A percentile compares a stretch with the other conserved stretches of the same genome.
Evolutionary conservation across 1,139 yeast species (phyloP).

Genomic region (Pneumocystis wakefieldiae): DNA sequence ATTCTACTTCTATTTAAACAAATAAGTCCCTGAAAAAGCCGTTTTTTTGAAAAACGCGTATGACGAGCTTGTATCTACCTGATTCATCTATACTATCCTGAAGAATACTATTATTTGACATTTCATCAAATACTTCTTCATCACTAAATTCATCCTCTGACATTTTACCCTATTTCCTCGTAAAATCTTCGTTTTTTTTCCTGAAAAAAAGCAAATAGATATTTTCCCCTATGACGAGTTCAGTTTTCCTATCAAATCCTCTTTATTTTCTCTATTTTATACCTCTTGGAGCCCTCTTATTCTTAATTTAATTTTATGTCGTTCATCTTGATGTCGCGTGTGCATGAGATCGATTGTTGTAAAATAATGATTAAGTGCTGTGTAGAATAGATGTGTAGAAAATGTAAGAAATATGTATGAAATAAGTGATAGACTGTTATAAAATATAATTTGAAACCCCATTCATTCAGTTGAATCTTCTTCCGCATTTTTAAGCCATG

Average conservation of each 20-base stretch:
- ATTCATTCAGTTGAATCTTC: neutral
- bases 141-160: slow-evolving; percentile 1
- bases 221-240: neutral
- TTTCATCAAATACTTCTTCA: slow-evolving; percentile 2
- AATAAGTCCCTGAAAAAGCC: neutral
- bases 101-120: neutral
- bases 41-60: neutral
- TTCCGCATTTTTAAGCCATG: neutral
- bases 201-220: too few species aligned
- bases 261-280: neutral
- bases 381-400: neutral
- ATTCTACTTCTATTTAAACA: slow-evolving; percentile 44
- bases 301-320: neutral
- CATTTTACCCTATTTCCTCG: neutral
- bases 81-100: neutral
- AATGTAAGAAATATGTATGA: neutral
- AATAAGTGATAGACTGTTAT: neutral
- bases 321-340: neutral
- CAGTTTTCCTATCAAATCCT: neutral
- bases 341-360: neutral
- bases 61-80: neutral
- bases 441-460: neutral
- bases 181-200: neutral
- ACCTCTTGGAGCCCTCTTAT: neutral
- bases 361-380: neutral